These are phyloP conservation scores for Cryomyces antarcticus DNA, from an alignment of 495 filamentous ascomycete species.

Conservation along the genomic window DNA sequence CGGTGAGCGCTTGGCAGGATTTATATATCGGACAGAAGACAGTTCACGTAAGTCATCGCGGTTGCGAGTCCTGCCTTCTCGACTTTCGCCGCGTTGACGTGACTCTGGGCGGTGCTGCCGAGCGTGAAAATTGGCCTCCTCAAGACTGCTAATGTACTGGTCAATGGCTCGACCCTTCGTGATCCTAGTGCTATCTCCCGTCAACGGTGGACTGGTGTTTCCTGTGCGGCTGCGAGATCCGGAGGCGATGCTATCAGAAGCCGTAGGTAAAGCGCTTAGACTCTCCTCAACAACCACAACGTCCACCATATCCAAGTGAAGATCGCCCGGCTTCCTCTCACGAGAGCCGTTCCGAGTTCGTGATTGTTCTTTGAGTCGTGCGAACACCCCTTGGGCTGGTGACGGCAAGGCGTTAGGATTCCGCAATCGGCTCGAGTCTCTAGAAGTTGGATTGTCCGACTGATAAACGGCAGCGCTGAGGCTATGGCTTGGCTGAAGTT, in stretches of 20 bases:
- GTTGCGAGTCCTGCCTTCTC: constrained; percentile 39
- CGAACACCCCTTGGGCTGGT: constrained; percentile 33
- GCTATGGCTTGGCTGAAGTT: neutral
- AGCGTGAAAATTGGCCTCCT: constrained; percentile 47
- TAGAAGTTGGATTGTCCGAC: no score
- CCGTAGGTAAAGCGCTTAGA: constrained; percentile 1
- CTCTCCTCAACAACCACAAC: neutral
- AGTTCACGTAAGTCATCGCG: constrained; percentile 17
- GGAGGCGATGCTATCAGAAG: neutral
- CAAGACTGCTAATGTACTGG: constrained; percentile 73
- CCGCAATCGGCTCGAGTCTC: constrained; percentile 14
- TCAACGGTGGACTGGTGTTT: constrained; percentile 15
- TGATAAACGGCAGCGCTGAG: no score
- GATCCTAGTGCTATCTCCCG: constrained; percentile 15
- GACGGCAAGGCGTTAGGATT: constrained; percentile 35
- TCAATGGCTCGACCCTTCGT: constrained; percentile 44
- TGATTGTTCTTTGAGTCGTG: constrained; percentile 34
- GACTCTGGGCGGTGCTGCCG: constrained; percentile 26
- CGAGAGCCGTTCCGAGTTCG: constrained; percentile 45
- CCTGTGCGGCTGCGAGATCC: no score
- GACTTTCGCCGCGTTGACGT: constrained; percentile 32
- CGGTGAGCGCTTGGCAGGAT: constrained; percentile 68
- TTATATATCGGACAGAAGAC: constrained; percentile 40
- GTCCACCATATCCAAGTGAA: constrained; percentile 30
- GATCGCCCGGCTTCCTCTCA: constrained; percentile 60